These are phyloP conservation scores for Aspergillus quadrilineatus DNA, from an alignment of 2,329 filamentous ascomycete species.

Conservation along the genomic window DNA sequence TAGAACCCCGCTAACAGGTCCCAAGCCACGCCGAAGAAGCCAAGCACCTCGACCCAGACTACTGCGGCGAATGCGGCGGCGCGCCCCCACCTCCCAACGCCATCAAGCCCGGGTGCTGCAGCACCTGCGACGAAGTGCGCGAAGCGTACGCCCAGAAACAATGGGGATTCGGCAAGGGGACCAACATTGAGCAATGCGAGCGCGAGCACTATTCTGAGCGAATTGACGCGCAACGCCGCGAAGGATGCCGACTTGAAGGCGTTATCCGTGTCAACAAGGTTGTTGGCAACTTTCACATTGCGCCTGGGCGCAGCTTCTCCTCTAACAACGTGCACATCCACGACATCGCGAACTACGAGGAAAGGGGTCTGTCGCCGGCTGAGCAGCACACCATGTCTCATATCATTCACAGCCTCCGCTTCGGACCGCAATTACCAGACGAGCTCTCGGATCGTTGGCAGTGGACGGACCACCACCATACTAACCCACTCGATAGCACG, in stretches of 20 bases:
- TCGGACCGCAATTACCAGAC: constrained; percentile 86
- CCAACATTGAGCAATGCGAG: constrained; percentile 91
- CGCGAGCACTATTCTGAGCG: constrained; percentile 91
- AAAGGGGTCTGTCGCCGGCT: constrained; percentile 58
- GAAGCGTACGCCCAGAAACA: constrained; percentile 86
- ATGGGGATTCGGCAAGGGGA: constrained; percentile 92
- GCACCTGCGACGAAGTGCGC: constrained; percentile 93
- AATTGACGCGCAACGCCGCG: constrained; percentile 80
- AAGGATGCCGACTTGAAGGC: constrained; percentile 93
- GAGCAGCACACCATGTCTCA: constrained; percentile 85
- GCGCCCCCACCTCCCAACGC: constrained; percentile 74
- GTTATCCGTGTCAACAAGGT: constrained; percentile 96
- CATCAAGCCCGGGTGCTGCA: constrained; percentile 85
- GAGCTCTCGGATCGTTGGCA: constrained; percentile 60
- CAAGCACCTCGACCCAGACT: constrained; percentile 79
- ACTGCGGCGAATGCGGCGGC: constrained; percentile 93
- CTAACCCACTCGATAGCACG: constrained; percentile 81
- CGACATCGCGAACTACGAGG: constrained; percentile 93
- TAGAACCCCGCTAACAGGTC: no score
- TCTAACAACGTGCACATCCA: constrained; percentile 97
- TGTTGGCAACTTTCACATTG: constrained; percentile 97
- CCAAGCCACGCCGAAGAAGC: constrained; percentile 61
- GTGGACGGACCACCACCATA: constrained; percentile 84
- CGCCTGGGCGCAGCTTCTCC: constrained; percentile 92
- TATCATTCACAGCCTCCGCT: constrained; percentile 81